These are phyloP conservation scores for Geotrichum australiense DNA, from an alignment of 1,139 yeast species.

Conservation along the genomic window DNA sequence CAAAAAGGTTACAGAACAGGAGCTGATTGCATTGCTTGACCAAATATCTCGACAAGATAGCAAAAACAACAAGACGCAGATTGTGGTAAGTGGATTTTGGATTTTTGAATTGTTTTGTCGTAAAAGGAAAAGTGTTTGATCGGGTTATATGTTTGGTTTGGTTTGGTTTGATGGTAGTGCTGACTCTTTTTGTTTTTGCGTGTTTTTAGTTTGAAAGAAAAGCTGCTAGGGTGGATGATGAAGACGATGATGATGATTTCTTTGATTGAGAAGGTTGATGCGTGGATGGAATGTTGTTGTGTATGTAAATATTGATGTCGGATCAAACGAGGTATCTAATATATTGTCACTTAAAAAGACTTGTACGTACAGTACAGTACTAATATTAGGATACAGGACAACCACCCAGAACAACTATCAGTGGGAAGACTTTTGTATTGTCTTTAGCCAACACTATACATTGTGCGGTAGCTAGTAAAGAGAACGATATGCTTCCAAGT, in stretches of 20 bases:
- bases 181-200: background rate
- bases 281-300: too few species aligned
- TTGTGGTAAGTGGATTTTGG: conserved; percentile 34
- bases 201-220: conserved; percentile 15
- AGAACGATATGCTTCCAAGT: too few species aligned
- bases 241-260: conserved; percentile 17
- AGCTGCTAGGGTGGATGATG: conserved; percentile 7
- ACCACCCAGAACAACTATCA: too few species aligned
- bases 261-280: too few species aligned
- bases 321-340: too few species aligned
- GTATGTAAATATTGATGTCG: too few species aligned
- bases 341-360: too few species aligned
- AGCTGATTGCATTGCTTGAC: conserved; percentile 74
- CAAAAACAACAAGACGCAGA: conserved; percentile 53
- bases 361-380: too few species aligned
- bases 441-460: too few species aligned
- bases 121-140: background rate
- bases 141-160: background rate
- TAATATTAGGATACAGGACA: too few species aligned
- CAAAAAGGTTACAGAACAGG: conserved; percentile 67
- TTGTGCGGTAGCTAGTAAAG: too few species aligned
- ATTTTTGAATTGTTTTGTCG: background rate
- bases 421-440: too few species aligned
- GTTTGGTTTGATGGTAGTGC: background rate
- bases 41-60: conserved; percentile 77